Evolutionary conservation across 441 rosid genomes (phyloP), one percentile per base, ranked within the genome.

Genomic region (Erysimum cheiri): DNA sequence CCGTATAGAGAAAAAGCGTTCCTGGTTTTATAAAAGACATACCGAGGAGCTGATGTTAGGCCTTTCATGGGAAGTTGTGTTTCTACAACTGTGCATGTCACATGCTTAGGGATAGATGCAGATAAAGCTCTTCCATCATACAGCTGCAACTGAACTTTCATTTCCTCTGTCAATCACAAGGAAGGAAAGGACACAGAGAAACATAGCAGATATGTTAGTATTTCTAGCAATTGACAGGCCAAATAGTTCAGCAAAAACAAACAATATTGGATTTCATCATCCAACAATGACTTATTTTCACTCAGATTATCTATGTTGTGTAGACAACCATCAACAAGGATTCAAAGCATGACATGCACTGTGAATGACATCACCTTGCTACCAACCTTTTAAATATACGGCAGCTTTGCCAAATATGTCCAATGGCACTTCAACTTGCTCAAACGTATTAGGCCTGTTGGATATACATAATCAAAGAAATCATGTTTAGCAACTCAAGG

Each of bases 391-490:
- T 61, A 88, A 80, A 78, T 85, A 92, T 49, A 83, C 86, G 49
- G 85, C 88, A 77, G 88, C 82, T 77, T 90, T 85, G 75, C 97
- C 97, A 78, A 94, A 94, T 77, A 90, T 69, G 28, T 82, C 84
- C 74, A 78, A 40, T 68, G 94, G 89, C 78, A 92, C 96, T 76
- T 90, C 96, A 64, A 90, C 54, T 83, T 94, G 98, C 78, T 94
- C 99, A 81, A 84, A 94, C 49, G 91, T 88, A 72, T 86, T 72
- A 32, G 88, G 82, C 77, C 99, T 92, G 81, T 46, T 12, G 74
- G 78, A 49, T 64, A 80, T 67, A 70, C 12, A 69, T 31, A 28
- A 1, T 72, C 12, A 31, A 40, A 39, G 24, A 66, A 12, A 68
- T 26, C 67, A 63, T 10, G 9, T 17, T 61, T 22, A 32, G 10